Base-by-base conservation (phyloP, 129 eudicot genomes). In the Tanacetum coccineum region DNA sequence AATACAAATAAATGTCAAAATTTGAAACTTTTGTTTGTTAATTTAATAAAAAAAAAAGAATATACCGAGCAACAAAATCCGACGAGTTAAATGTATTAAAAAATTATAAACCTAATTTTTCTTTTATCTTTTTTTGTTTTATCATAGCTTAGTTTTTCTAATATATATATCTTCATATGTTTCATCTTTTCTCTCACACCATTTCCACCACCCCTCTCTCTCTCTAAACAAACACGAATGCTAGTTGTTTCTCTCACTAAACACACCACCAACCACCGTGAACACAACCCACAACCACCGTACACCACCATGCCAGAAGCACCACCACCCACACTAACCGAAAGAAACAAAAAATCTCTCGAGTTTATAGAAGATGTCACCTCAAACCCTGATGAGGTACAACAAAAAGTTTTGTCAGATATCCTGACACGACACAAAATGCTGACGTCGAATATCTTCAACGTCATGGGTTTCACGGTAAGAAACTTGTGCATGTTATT, bases 341-440 rank as follows among this genome's bases (percentile, higher is more conserved):
- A 89, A 69, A 83, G 67, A 50, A 85, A 83, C 87, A 74, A 81
- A 46, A 79, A 69, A 66, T 64, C 81, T 4, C 83, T 89, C 51
- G 67, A 85, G 25, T 89, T 80, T 67, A 89, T 89, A 9, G 96
- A 89, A 75, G 84, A 89, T 45, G 96, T 85, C 17, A 89, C 96
- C 4, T 22, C 77, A 0, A 86, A 85, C 70, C 73, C 96, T 0
- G 90, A 81, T 15, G 81, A 81, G 3, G 81, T 85, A 7, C 96
- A 89, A 18, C 67, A 68, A 46, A 68, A 73, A 13, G 87, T 89
- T 32, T 82, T 89, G 3, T 44, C 85, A 30, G 90, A 83, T 61
- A 89, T 89, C 73, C 90, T 89, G n/a, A n/a, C n/a, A n/a, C n/a
- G 30, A 68, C 90, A 6, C 81, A 78, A n/a, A 89, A 81, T 56